Evolutionary conservation across 148 eudicot species (phyloP).

Genomic region (Linanthus parryae): DNA sequence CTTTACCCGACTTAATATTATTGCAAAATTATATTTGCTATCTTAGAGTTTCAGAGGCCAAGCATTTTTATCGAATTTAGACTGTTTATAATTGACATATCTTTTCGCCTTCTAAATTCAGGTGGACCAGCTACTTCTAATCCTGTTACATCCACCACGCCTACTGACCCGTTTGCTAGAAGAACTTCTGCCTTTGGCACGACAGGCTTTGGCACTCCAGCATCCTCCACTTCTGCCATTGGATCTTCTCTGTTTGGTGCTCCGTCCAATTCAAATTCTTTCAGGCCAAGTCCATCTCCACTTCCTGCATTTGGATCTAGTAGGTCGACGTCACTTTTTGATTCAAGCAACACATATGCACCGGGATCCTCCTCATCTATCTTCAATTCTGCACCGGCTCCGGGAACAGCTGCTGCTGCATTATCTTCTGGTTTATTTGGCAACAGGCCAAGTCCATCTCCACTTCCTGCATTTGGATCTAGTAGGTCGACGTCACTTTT

Average conservation of each 20-base stretch:
- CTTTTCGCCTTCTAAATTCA: conserved; percentile 20
- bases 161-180: conserved; percentile 66
- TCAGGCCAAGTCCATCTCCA: conserved; percentile 56
- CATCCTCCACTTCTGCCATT: conserved; percentile 44
- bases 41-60: too few relatives aligned
- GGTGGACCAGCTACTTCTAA: conserved; percentile 72
- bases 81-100: too few relatives aligned
- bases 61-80: too few relatives aligned
- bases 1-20: too few relatives aligned
- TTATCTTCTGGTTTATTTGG: conserved; percentile 49
- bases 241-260: conserved; percentile 59
- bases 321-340: conserved; percentile 48
- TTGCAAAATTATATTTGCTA: too few relatives aligned
- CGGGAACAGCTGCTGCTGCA: conserved; percentile 36
- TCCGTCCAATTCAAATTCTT: conserved; percentile 42
- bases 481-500: conserved; percentile 55
- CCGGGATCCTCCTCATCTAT: conserved; percentile 43
- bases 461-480: conserved; percentile 54
- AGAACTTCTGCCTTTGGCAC: conserved; percentile 48
- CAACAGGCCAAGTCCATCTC: too few relatives aligned
- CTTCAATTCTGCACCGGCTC: conserved; percentile 43
- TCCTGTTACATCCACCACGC: conserved; percentile 55
- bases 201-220: conserved; percentile 52
- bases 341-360: conserved; percentile 40
- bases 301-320: conserved; percentile 43